Conservation (phyloP, 2,329 filamentous ascomycete genomes). For the Neoascochyta sp. region DNA sequence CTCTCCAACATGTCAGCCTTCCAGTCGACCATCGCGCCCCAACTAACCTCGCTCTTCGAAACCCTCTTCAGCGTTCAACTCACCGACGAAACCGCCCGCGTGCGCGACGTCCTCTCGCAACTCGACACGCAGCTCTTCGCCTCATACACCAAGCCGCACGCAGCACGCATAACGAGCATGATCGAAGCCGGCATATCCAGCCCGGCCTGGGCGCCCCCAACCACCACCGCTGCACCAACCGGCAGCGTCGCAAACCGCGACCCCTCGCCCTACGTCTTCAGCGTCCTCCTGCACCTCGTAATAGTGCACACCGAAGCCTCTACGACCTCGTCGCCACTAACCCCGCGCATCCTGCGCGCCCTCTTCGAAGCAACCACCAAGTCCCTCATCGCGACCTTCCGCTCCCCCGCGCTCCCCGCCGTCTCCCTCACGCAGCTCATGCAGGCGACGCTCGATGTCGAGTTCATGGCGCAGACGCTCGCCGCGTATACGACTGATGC, state of each 20-base stretch:
- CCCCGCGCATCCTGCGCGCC: slow-evolving; percentile 76
- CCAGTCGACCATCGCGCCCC: slow-evolving; percentile 75
- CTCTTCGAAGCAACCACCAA: slow-evolving; percentile 77
- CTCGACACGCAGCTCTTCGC: slow-evolving; percentile 90
- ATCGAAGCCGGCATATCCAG: slow-evolving; percentile 70
- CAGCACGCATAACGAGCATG: slow-evolving; percentile 55
- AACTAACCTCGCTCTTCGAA: slow-evolving; percentile 89
- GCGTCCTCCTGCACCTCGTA: slow-evolving; percentile 77
- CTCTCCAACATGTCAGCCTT: slow-evolving; percentile 87
- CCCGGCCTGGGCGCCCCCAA: slow-evolving; percentile 60
- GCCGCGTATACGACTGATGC: slow-evolving; percentile 83
- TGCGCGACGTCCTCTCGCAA: slow-evolving; percentile 83
- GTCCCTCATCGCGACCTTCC: slow-evolving; percentile 78
- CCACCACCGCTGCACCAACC: slow-evolving; percentile 21
- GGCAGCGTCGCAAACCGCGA: slow-evolving; percentile 56
- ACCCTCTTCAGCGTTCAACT: slow-evolving; percentile 90
- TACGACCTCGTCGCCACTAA: slow-evolving; percentile 63
- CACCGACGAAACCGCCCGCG: slow-evolving; percentile 87
- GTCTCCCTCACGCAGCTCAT: slow-evolving; percentile 82
- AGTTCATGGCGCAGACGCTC: slow-evolving; percentile 93
- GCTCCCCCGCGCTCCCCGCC: slow-evolving; percentile 47
- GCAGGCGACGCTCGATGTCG: slow-evolving; percentile 95
- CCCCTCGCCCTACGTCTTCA: slow-evolving; percentile 85
- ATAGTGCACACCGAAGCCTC: slow-evolving; percentile 76
- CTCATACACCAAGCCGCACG: slow-evolving; percentile 73